phyloP scores from a whole-genome alignment of 306 rosid genomes.

The Casuarina cunninghamiana region DNA sequence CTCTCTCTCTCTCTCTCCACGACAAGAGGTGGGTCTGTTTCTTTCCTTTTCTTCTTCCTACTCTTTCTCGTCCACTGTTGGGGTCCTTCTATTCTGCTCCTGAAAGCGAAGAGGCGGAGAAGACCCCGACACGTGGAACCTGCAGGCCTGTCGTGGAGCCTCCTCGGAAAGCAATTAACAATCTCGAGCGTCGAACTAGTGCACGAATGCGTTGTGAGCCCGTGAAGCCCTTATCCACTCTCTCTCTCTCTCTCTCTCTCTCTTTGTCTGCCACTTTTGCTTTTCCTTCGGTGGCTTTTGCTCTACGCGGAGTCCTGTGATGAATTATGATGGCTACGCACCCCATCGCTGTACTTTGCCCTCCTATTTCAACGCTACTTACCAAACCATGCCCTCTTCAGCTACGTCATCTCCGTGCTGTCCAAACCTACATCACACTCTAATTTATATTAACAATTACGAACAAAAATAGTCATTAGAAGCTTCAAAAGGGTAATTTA shows the following conservation, averaged over 20 bases:
- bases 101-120: slow-evolving; percentile 59
- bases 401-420: no score
- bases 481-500: no score
- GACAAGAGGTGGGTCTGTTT: slow-evolving; percentile 1
- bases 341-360: background rate
- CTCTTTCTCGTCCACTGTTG: background rate
- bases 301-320: slow-evolving; percentile 25
- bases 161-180: slow-evolving; percentile 8
- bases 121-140: slow-evolving; percentile 60
- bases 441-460: no score
- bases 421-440: no score
- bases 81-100: slow-evolving; percentile 60
- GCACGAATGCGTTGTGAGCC: slow-evolving; percentile 13
- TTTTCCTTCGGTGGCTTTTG: slow-evolving; percentile 28
- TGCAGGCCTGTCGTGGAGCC: slow-evolving; percentile 21
- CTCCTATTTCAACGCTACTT: background rate
- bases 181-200: slow-evolving; percentile 2
- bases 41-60: background rate
- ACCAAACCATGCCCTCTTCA: background rate
- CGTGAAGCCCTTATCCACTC: slow-evolving; percentile 31
- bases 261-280: slow-evolving; percentile 5
- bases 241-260: background rate
- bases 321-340: slow-evolving; percentile 14
- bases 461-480: no score
- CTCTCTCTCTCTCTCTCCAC: slow-evolving; percentile 16